A percentile compares a stretch with the other conserved stretches of the same genome.
phyloP scores from a whole-genome alignment of 768 basidiomycete species.

The Termitomyces bulborhizus region DNA sequence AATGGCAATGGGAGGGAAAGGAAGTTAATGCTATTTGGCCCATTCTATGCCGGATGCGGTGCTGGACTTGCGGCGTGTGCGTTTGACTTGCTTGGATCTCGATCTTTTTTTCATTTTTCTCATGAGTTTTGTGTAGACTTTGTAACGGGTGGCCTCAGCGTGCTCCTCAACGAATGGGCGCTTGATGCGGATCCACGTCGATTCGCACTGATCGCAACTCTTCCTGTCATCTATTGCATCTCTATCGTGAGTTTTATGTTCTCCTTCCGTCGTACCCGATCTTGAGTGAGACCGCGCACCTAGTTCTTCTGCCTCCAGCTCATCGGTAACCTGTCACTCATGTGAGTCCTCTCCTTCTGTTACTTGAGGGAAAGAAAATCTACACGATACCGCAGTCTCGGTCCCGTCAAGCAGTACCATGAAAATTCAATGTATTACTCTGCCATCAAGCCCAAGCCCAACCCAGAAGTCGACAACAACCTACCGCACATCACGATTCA shows the following conservation, averaged over 20 bases:
- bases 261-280: slow-evolving; percentile 1
- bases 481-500: slow-evolving; percentile 78
- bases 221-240: slow-evolving; percentile 72
- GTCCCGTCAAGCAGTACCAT: slow-evolving; percentile 81
- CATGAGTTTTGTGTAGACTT: slow-evolving; percentile 34
- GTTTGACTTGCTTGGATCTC: slow-evolving; percentile 14
- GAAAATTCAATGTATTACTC: slow-evolving; percentile 84
- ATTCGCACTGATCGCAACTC: slow-evolving; percentile 58
- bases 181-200: slow-evolving; percentile 58
- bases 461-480: slow-evolving; percentile 60
- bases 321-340: slow-evolving; percentile 56
- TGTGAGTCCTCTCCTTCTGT: slow-evolving; percentile 23
- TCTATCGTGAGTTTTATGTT: slow-evolving; percentile 48
- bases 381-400: slow-evolving; percentile 31
- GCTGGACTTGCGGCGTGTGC: slow-evolving; percentile 57
- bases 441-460: slow-evolving; percentile 57
- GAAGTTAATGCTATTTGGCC: slow-evolving; percentile 55
- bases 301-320: slow-evolving; percentile 78
- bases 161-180: slow-evolving; percentile 61
- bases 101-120: background rate
- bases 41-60: slow-evolving; percentile 65
- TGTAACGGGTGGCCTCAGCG: slow-evolving; percentile 49
- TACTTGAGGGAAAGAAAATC: background rate
- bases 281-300: background rate
- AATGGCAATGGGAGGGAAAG: slow-evolving; percentile 28